Evolutionary conservation across 148 eudicot genomes (phyloP).

Genomic region (Salicornia ramosissima): DNA sequence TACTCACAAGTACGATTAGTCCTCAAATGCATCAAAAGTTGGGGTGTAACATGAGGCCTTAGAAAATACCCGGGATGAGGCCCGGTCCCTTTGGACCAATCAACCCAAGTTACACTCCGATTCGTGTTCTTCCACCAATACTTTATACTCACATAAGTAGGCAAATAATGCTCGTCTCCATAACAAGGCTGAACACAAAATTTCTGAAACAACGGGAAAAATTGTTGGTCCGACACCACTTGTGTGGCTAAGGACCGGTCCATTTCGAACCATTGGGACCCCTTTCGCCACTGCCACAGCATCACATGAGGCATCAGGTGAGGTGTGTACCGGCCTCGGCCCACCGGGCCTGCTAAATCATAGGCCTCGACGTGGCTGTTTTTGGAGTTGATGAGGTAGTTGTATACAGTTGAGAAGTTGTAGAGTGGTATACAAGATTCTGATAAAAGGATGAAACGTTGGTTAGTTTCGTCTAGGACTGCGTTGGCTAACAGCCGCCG

Average conservation of each 20-base stretch:
- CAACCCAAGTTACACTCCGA: constrained; percentile 69
- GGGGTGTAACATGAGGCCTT: constrained; percentile 38
- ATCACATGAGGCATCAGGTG: constrained; percentile 46
- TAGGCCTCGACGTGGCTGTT: constrained; percentile 49
- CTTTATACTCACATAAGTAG: constrained; percentile 48
- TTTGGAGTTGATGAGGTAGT: constrained; percentile 42
- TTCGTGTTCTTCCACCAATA: constrained; percentile 41
- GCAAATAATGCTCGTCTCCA: constrained; percentile 79
- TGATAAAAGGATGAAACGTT: constrained; percentile 64
- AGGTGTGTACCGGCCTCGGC: constrained; percentile 55
- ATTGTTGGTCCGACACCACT: constrained; percentile 41
- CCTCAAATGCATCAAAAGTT: constrained; percentile 38
- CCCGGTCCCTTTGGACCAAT: constrained; percentile 54
- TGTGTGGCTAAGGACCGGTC: constrained; percentile 53
- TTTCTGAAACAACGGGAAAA: constrained; percentile 34
- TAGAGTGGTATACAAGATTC: constrained; percentile 77
- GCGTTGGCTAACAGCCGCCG: constrained; percentile 73
- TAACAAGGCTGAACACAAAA: constrained; percentile 54
- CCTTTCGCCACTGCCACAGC: constrained; percentile 63
- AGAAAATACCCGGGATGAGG: constrained; percentile 53
- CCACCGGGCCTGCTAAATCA: constrained; percentile 43
- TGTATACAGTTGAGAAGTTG: constrained; percentile 69
- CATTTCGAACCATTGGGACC: constrained; percentile 75
- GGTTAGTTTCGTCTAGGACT: constrained; percentile 54
- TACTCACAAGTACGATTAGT: constrained; percentile 42